A percentile compares a stretch with the other conserved stretches of the same genome.
These are phyloP conservation scores for Neonectria magnoliae DNA, from an alignment of 2,329 filamentous ascomycete genomes.

Conservation along the genomic window DNA sequence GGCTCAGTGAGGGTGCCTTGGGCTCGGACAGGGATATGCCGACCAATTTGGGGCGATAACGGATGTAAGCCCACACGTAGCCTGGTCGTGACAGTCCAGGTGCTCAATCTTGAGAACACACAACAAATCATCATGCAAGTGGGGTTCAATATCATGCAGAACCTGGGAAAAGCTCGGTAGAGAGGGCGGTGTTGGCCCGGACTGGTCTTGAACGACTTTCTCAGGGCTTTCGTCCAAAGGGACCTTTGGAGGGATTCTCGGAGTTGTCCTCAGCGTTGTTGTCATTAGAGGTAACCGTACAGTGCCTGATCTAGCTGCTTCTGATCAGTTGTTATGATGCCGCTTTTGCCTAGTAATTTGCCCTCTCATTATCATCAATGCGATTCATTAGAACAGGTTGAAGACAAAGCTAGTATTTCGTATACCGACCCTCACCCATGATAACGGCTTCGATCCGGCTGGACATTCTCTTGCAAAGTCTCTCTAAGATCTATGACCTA, in stretches of 20 bases:
- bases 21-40: not conserved
- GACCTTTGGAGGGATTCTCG: not conserved
- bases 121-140: not conserved
- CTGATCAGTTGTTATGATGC: too few species aligned
- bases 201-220: not conserved
- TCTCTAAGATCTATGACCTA: too few species aligned
- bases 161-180: not conserved
- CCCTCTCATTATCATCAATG: too few species aligned
- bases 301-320: too few species aligned
- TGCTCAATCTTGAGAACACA: not conserved
- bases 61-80: not conserved
- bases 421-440: too few species aligned
- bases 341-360: too few species aligned
- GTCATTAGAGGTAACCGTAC: not conserved
- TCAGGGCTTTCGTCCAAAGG: not conserved
- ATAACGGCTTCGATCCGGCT: too few species aligned
- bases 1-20: not conserved
- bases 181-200: not conserved
- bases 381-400: too few species aligned
- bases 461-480: too few species aligned
- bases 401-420: too few species aligned
- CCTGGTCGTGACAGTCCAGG: not conserved
- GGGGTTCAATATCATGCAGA: not conserved
- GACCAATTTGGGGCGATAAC: not conserved
- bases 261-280: not conserved